Percentiles rank a stretch among this genome's conserved stretches.
Evolutionary conservation across 1,284 basidiomycete species (phyloP).

Genomic region (Athelia sp.): DNA sequence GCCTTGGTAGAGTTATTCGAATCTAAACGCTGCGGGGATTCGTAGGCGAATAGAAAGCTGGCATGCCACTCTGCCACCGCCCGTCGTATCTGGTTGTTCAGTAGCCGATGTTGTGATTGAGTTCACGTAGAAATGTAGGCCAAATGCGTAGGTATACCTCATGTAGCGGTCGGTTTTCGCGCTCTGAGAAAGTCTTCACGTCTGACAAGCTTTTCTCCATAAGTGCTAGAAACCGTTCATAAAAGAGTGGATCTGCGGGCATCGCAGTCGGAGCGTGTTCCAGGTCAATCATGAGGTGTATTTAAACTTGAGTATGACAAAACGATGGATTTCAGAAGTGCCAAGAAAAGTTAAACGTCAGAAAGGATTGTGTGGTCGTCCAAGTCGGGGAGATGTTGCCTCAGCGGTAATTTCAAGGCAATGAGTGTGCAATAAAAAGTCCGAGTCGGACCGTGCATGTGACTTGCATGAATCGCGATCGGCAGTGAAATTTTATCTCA

Average conservation of each 20-base stretch:
- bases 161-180: slow-evolving; percentile 53
- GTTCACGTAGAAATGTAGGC: slow-evolving; percentile 4
- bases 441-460: no score
- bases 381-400: no score
- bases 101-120: slow-evolving; percentile 5
- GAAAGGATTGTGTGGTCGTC: no score
- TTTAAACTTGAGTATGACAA: no score
- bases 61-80: slow-evolving; percentile 54
- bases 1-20: no score
- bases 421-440: no score
- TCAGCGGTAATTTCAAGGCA: no score
- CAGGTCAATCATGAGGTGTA: neutral
- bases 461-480: no score
- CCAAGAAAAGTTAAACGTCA: no score
- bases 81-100: slow-evolving; percentile 41
- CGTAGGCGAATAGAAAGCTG: slow-evolving; percentile 43
- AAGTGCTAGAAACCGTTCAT: slow-evolving; percentile 57
- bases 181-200: slow-evolving; percentile 50
- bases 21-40: slow-evolving; percentile 1
- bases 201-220: slow-evolving; percentile 53
- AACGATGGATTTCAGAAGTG: no score
- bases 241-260: slow-evolving; percentile 42
- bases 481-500: no score
- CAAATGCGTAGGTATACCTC: slow-evolving; percentile 37
- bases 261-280: neutral